Percentiles rank a stretch among this genome's conserved stretches.
phyloP scores from a whole-genome alignment of 2,329 filamentous ascomycete genomes.

The Waltergamsia citrina region DNA sequence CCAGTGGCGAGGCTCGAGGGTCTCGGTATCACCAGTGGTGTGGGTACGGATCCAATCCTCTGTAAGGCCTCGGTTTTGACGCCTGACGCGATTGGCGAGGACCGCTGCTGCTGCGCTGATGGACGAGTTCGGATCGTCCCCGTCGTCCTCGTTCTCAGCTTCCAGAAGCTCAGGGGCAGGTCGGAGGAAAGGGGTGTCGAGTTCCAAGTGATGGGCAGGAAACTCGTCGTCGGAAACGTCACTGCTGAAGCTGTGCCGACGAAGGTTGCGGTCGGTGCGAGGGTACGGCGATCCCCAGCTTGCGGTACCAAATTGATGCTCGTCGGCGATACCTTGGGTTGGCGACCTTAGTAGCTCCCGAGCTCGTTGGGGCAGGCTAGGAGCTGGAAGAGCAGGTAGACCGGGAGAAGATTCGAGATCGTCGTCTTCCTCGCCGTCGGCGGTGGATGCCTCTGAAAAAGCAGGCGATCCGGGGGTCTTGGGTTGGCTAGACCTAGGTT shows the following conservation, averaged over 20 bases:
- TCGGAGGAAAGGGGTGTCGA: constrained; percentile 53
- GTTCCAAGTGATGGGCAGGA: constrained; percentile 50
- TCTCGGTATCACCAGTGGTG: constrained; percentile 54
- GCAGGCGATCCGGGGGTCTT: constrained; percentile 43
- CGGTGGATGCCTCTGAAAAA: constrained; percentile 52
- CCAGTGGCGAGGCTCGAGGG: constrained; percentile 70
- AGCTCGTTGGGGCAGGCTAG: constrained; percentile 46
- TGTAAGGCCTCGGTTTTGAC: constrained; percentile 55
- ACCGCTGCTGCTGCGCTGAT: constrained; percentile 51
- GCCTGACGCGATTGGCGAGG: constrained; percentile 52
- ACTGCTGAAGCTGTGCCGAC: constrained; percentile 45
- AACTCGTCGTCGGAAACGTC: constrained; percentile 47
- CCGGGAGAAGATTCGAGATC: constrained; percentile 46
- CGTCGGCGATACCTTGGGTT: constrained; percentile 20
- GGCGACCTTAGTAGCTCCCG: constrained; percentile 47
- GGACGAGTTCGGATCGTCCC: constrained; percentile 11
- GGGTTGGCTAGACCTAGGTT: constrained; percentile 20
- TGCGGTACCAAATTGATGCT: constrained; percentile 52
- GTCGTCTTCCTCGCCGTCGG: constrained; percentile 43
- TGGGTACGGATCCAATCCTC: constrained; percentile 84
- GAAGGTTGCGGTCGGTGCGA: constrained; percentile 45
- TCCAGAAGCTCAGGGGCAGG: constrained; percentile 37
- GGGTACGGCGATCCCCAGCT: constrained; percentile 92
- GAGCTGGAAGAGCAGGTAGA: constrained; percentile 48
- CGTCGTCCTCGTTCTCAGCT: constrained; percentile 16